Percentiles rank a stretch among this genome's conserved stretches.
phyloP scores from a whole-genome alignment of 345 rosid genomes.

The Anastatica hierochuntica region DNA sequence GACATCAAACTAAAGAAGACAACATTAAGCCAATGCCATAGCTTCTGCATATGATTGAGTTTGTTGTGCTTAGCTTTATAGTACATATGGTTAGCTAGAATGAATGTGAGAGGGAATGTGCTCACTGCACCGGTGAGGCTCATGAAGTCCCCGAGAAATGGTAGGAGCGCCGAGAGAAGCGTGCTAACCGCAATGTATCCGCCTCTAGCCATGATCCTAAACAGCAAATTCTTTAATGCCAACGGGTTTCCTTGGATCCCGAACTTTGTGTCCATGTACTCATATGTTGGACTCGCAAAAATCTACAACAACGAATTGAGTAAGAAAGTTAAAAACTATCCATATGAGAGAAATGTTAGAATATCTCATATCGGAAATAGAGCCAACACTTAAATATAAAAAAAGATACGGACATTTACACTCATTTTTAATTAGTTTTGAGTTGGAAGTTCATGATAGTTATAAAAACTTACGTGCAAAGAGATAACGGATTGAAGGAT shows the following conservation, averaged over 20 bases:
- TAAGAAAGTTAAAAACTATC: too few relatives aligned
- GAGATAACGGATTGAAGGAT: constrained; percentile 82
- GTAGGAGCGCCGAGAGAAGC: constrained; percentile 66
- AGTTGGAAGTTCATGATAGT: too few relatives aligned
- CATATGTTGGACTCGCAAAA: constrained; percentile 88
- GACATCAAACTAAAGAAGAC: constrained; percentile 52
- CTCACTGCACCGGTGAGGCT: constrained; percentile 87
- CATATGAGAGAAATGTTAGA: too few relatives aligned
- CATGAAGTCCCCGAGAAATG: constrained; percentile 86
- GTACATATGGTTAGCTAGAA: constrained; percentile 91
- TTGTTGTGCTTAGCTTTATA: constrained; percentile 45
- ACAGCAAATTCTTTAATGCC: constrained; percentile 39
- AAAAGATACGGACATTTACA: too few relatives aligned
- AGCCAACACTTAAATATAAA: too few relatives aligned
- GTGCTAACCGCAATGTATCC: constrained; percentile 66
- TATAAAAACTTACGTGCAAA: constrained; percentile 75
- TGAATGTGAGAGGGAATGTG: constrained; percentile 87
- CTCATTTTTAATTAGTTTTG: too few relatives aligned
- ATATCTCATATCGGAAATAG: too few relatives aligned
- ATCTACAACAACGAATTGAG: constrained; percentile 59
- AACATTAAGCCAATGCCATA: constrained; percentile 88
- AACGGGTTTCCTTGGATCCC: constrained; percentile 64
- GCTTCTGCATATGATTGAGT: constrained; percentile 35
- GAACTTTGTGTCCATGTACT: constrained; percentile 73
- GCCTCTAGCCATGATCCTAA: constrained; percentile 61